Evolutionary conservation across 2,329 filamentous ascomycete species (phyloP), one percentile per base, ranked within the genome.

Genomic region (Talaromyces sp.): DNA sequence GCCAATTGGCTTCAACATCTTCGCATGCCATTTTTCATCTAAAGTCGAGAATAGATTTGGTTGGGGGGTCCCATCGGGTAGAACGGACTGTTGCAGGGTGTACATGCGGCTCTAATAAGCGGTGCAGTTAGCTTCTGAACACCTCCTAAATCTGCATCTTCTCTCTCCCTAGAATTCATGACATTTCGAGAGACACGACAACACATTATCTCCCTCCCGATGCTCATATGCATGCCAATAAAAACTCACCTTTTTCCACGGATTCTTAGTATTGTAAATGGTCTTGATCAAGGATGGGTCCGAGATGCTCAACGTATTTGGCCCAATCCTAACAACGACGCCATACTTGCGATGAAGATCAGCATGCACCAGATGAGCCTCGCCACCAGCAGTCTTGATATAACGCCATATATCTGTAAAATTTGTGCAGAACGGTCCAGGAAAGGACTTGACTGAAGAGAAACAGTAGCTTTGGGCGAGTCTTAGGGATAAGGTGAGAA

Each of bases 251-350:
- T 75, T 73, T 29, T 61, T 65, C 69, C 70, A 76, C 22, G 72
- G 73, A 67, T 92, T 93, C 74, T 92, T 93, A 31, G 93, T 79
- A 0, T 90, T 91, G 74, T 94, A 95, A 59, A 94, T 93, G 11
- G 82, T 80, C 77, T 91, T 91, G 70, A 94, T 82, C 0, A 90
- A 88, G 64, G 84, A 85, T 0, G 91, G 90, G 69, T 92, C 85
- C 5, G 89, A 86, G 70, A 94, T 92, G 0, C 89, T 91, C 2
- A 95, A 77, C 0, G 81, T 81, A 68, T 93, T 93, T 0, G 91
- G 91, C 0, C 91, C 91, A 25, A 93, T 78, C 1, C 91, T 84
- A 1, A 95, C 90, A 5, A 93, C 82, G 70, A 90, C 85, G 43
- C 91, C 91, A 79, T 92, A 83, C 70, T 91, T 84, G 15, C 84